These are phyloP conservation scores for Penicillium capsulatum DNA, from an alignment of 2,329 filamentous ascomycete species.

Conservation along the genomic window DNA sequence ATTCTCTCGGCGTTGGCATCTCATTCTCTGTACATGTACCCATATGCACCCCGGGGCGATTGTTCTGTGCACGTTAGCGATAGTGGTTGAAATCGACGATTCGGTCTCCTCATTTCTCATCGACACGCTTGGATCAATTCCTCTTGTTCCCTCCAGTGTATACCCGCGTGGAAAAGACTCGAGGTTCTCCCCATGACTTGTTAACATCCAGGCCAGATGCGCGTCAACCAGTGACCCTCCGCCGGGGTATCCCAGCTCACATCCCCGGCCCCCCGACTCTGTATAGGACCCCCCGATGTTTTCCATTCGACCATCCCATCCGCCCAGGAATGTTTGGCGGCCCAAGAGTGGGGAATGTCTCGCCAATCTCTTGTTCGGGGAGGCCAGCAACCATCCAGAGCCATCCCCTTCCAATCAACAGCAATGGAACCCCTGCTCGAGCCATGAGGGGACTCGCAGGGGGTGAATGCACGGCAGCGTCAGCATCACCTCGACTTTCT, in stretches of 20 bases:
- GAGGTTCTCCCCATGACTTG: too few species aligned
- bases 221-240: too few species aligned
- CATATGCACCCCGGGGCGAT: conserved; percentile 8
- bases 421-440: conserved; percentile 8
- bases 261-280: too few species aligned
- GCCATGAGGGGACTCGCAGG: conserved; percentile 4
- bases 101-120: too few species aligned
- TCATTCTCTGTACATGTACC: conserved; percentile 22
- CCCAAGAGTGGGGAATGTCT: not conserved
- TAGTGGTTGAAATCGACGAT: conserved; percentile 15
- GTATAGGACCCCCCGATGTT: too few species aligned
- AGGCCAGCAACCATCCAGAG: not conserved
- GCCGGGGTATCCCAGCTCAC: conserved; percentile 3
- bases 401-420: conserved; percentile 7
- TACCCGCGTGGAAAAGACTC: too few species aligned
- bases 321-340: not conserved
- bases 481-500: conserved; percentile 11
- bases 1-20: conserved; percentile 21
- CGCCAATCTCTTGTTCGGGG: conserved; percentile 1
- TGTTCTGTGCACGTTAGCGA: conserved; percentile 17
- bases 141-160: too few species aligned
- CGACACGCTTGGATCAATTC: too few species aligned
- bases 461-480: conserved; percentile 1
- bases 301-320: not conserved
- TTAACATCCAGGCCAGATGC: too few species aligned